These are phyloP conservation scores for Salvia miltiorrhiza DNA, from an alignment of 257 asterid species.

Conservation along the genomic window DNA sequence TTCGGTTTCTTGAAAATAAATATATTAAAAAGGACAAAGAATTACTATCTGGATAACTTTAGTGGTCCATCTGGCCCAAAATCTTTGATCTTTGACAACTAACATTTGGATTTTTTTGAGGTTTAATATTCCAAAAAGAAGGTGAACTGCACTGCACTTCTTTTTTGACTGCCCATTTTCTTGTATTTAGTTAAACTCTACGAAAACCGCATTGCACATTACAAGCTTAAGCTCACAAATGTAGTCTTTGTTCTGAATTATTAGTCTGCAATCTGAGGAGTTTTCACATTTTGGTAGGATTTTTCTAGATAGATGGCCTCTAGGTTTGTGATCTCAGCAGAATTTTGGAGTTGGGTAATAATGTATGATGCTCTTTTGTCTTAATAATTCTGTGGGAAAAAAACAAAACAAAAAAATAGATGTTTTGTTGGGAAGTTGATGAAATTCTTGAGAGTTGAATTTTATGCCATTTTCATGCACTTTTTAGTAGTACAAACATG, in stretches of 20 bases:
- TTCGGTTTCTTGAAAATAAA: neutral
- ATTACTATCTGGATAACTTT: constrained; percentile 15
- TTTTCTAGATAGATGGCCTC: neutral
- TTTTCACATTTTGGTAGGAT: constrained; percentile 14
- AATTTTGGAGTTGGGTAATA: neutral
- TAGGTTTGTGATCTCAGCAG: constrained; percentile 20
- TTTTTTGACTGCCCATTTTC: constrained; percentile 6
- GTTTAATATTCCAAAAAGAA: constrained; percentile 12
- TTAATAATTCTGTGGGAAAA: constrained; percentile 9
- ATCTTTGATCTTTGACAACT: constrained; percentile 19
- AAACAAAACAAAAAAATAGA: neutral
- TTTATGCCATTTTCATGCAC: constrained; percentile 12
- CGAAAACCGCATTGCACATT: constrained; percentile 21
- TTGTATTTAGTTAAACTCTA: constrained; percentile 1
- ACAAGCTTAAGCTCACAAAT: constrained; percentile 5
- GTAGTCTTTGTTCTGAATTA: constrained; percentile 1
- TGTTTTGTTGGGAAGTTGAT: neutral
- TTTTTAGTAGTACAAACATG: neutral
- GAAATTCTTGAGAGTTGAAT: constrained; percentile 11
- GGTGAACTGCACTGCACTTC: constrained; percentile 6
- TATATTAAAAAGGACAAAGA: neutral
- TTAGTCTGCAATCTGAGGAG: constrained; percentile 7
- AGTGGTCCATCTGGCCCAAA: constrained; percentile 14
- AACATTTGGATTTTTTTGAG: constrained; percentile 15
- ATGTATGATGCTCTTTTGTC: neutral